These are phyloP conservation scores for Pseudopyrenochaeta lycopersici DNA, from an alignment of 2,329 filamentous ascomycete genomes.

Conservation along the genomic window DNA sequence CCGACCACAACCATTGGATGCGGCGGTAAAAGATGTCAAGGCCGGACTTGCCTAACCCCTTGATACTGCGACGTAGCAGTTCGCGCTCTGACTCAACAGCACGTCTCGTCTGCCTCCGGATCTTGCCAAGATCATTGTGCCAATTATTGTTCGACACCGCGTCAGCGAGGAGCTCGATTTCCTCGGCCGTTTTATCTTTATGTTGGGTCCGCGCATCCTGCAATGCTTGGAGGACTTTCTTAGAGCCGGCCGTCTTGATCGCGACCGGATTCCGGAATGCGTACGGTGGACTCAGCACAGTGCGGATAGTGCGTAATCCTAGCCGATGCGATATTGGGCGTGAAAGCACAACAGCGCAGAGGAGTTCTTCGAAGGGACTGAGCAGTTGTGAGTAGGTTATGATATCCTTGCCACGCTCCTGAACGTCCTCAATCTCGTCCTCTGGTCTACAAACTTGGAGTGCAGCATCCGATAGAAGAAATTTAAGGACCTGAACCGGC, in stretches of 20 bases:
- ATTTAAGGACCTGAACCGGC: conserved; percentile 40
- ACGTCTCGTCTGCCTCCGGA: conserved; percentile 42
- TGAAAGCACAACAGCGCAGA: conserved; percentile 55
- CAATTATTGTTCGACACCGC: conserved; percentile 41
- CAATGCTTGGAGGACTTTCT: conserved; percentile 51
- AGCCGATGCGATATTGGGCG: conserved; percentile 56
- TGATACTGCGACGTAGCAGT: conserved; percentile 47
- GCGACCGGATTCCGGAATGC: conserved; percentile 44
- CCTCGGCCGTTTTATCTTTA: conserved; percentile 56
- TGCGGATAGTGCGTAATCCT: conserved; percentile 55
- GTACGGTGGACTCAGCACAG: conserved; percentile 56
- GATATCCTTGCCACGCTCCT: conserved; percentile 26
- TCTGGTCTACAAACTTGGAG: conserved; percentile 42
- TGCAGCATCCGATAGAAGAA: conserved; percentile 40
- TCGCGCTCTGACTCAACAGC: conserved; percentile 34
- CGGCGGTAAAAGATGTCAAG: conserved; percentile 55
- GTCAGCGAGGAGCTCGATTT: conserved; percentile 48
- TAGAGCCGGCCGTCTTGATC: conserved; percentile 47
- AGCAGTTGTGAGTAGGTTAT: conserved; percentile 45
- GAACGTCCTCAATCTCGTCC: conserved; percentile 44
- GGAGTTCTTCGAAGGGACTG: conserved; percentile 56
- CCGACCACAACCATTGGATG: conserved; percentile 52
- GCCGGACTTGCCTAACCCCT: conserved; percentile 53
- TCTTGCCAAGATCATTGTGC: conserved; percentile 39
- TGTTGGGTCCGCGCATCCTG: conserved; percentile 56